Conservation (phyloP, 2,329 filamentous ascomycete genomes). For the Hypocreales sp. region DNA sequence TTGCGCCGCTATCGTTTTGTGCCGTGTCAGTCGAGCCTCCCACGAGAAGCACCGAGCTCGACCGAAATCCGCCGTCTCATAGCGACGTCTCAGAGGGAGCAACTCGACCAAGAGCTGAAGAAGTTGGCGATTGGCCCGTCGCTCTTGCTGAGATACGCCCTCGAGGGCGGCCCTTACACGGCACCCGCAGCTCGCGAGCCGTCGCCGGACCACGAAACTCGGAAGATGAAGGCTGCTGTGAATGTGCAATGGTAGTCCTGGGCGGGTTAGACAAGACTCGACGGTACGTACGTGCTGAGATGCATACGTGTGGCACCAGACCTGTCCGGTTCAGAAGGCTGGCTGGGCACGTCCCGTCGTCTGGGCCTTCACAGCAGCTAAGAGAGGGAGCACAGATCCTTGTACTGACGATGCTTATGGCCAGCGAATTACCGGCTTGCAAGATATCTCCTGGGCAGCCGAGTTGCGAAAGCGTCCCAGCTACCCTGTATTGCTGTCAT, state of each 20-base stretch:
- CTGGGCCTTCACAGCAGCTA: too few species aligned
- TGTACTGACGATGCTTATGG: too few species aligned
- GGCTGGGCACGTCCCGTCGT: too few species aligned
- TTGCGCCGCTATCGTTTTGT: slow-evolving; percentile 8
- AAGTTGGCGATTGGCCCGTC: slow-evolving; percentile 3
- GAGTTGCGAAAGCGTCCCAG: too few species aligned
- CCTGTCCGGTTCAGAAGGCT: too few species aligned
- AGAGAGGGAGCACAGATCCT: too few species aligned
- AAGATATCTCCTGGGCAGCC: too few species aligned
- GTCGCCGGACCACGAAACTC: not conserved
- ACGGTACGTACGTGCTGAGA: too few species aligned
- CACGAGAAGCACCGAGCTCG: slow-evolving; percentile 7
- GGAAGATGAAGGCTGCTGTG: not conserved
- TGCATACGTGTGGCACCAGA: too few species aligned
- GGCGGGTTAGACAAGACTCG: not conserved
- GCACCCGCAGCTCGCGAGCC: not conserved
- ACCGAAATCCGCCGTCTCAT: slow-evolving; percentile 9
- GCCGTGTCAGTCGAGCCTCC: not conserved
- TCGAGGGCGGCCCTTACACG: slow-evolving; percentile 1
- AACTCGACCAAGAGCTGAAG: not conserved
- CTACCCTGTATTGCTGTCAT: too few species aligned
- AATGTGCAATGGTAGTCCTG: not conserved
- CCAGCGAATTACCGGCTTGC: too few species aligned
- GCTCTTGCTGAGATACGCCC: slow-evolving; percentile 4
- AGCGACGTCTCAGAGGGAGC: not conserved